Evolutionary conservation across 192 early-diverging fungal genomes (phyloP).

Genomic region (Martensiomyces pterosporus): DNA sequence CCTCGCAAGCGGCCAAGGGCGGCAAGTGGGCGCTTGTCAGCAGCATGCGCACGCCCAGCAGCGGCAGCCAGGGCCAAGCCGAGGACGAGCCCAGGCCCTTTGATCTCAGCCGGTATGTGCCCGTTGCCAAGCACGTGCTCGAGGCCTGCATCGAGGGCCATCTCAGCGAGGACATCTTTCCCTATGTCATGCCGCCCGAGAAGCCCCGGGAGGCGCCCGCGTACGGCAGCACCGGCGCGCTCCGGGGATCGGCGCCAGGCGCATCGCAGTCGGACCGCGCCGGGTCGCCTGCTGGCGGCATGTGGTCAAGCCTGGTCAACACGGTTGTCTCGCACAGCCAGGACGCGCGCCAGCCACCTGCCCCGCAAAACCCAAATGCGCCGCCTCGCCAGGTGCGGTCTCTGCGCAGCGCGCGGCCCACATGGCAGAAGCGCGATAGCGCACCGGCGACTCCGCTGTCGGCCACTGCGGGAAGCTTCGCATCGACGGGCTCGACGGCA

Average conservation of each 20-base stretch:
- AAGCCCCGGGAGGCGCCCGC: slow-evolving; percentile 21
- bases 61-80: slow-evolving; percentile 5
- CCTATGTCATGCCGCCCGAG: slow-evolving; percentile 50
- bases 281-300: slow-evolving; percentile 36
- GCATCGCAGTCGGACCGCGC: slow-evolving; percentile 19
- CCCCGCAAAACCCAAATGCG: slow-evolving; percentile 13
- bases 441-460: slow-evolving; percentile 23
- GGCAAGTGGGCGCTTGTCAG: slow-evolving; percentile 44
- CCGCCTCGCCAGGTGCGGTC: slow-evolving; percentile 40
- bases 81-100: slow-evolving; percentile 33
- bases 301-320: slow-evolving; percentile 47
- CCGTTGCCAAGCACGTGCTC: slow-evolving; percentile 40
- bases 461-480: no score
- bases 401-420: slow-evolving; percentile 38
- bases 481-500: slow-evolving; percentile 1
- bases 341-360: slow-evolving; percentile 21
- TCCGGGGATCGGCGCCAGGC: slow-evolving; percentile 15
- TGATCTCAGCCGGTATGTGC: slow-evolving; percentile 45
- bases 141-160: slow-evolving; percentile 36
- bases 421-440: slow-evolving; percentile 53
- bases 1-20: slow-evolving; percentile 24
- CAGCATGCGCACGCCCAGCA: slow-evolving; percentile 19
- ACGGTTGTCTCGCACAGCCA: slow-evolving; percentile 32
- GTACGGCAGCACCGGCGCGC: slow-evolving; percentile 10
- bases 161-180: slow-evolving; percentile 50